phyloP scores from a whole-genome alignment of 2,329 filamentous ascomycete species.

The Xylaria sp. region DNA sequence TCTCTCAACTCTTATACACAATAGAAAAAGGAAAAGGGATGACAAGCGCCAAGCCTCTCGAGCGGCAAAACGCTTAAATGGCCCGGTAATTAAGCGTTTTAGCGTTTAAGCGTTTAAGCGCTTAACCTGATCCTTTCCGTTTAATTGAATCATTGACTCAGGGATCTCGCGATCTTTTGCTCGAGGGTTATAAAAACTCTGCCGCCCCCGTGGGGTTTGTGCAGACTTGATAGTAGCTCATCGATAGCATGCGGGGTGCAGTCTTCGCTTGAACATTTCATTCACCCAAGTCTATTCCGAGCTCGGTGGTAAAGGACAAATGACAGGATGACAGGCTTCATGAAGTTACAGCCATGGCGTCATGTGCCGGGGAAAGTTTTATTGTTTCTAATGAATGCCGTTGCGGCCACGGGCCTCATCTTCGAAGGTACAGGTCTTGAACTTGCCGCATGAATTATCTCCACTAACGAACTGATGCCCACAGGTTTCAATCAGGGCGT shows the following conservation, averaged over 20 bases:
- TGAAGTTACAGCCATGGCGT: conserved; percentile 28
- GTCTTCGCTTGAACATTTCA: background rate
- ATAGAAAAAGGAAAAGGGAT: background rate
- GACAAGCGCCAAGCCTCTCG: background rate
- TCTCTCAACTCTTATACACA: background rate
- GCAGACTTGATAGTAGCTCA: conserved; percentile 1
- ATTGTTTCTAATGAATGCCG: conserved; percentile 45
- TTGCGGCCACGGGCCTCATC: conserved; percentile 50
- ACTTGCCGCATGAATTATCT: conserved; percentile 2
- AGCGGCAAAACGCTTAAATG: conserved; percentile 15
- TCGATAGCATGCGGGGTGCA: background rate
- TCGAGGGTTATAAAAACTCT: conserved; percentile 12
- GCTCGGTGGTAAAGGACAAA: conserved; percentile 1
- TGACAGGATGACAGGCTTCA: conserved; percentile 17
- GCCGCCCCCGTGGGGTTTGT: background rate
- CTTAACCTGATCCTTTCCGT: background rate
- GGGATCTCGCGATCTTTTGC: background rate
- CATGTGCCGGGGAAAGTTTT: conserved; percentile 35
- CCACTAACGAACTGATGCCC: conserved; percentile 3
- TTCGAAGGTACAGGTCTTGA: conserved; percentile 52
- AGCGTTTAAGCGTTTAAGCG: conserved; percentile 21
- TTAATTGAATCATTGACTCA: background rate
- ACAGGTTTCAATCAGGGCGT: conserved; percentile 63
- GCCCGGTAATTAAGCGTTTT: conserved; percentile 6
- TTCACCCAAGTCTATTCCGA: conserved; percentile 1